phyloP scores from a whole-genome alignment of 2,329 filamentous ascomycete species.

The Albophoma yamanashiensis region DNA sequence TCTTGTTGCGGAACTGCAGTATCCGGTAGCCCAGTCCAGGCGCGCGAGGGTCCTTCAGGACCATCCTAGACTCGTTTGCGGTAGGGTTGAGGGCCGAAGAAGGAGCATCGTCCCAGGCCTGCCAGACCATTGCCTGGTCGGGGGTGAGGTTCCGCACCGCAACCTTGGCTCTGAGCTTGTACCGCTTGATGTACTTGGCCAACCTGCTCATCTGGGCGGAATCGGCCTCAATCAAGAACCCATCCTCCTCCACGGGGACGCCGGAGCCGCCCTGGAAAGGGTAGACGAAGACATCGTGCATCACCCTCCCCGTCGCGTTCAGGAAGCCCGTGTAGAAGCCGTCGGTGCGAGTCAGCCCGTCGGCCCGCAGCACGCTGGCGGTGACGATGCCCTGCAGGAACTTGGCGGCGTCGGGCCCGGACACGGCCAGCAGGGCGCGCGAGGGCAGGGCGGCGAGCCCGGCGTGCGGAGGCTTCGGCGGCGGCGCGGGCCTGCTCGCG shows the following conservation, averaged over 20 bases:
- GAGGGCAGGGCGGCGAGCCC: constrained; percentile 51
- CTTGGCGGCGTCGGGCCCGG: constrained; percentile 67
- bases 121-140: constrained; percentile 60
- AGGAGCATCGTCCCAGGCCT: constrained; percentile 54
- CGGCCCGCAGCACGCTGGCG: constrained; percentile 31
- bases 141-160: constrained; percentile 53
- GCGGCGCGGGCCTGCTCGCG: constrained; percentile 12
- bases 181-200: constrained; percentile 65
- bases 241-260: constrained; percentile 14
- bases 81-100: background rate
- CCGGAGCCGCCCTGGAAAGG: constrained; percentile 32
- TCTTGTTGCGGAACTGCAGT: constrained; percentile 17
- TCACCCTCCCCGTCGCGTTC: constrained; percentile 71
- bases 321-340: constrained; percentile 78
- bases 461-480: constrained; percentile 31
- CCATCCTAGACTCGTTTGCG: constrained; percentile 13
- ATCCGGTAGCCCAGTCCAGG: constrained; percentile 46
- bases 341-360: constrained; percentile 23
- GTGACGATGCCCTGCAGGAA: constrained; percentile 88
- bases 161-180: constrained; percentile 78
- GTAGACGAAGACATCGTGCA: constrained; percentile 89
- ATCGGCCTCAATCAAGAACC: constrained; percentile 73
- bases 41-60: constrained; percentile 40
- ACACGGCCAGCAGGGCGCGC: constrained; percentile 68
- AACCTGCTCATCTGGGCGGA: constrained; percentile 50